Conservation (phyloP, 805 yeast genomes). For the Nadsonia fulvescens region DNA sequence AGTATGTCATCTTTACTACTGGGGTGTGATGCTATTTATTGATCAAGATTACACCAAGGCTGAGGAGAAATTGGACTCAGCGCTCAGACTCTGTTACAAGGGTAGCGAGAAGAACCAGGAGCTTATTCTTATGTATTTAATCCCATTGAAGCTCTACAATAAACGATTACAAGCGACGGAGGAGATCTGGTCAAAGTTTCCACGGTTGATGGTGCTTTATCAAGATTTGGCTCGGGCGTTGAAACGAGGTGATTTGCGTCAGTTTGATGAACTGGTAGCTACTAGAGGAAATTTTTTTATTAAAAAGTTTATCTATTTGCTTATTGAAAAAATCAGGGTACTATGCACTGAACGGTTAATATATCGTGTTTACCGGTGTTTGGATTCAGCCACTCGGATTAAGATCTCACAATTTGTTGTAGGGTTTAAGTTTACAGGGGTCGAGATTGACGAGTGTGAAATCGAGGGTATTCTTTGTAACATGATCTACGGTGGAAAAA, state of each 20-base stretch:
- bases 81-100: conserved; percentile 23
- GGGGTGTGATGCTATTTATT: conserved; percentile 48
- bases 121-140: conserved; percentile 34
- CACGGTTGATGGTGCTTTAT: conserved; percentile 26
- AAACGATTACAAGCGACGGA: conserved; percentile 28
- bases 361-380: conserved; percentile 20
- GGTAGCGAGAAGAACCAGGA: conserved; percentile 20
- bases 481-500: conserved; percentile 36
- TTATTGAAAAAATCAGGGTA: conserved; percentile 33
- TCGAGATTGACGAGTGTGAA: conserved; percentile 24
- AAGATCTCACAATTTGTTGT: conserved; percentile 24
- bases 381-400: conserved; percentile 17
- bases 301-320: conserved; percentile 39
- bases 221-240: conserved; percentile 31
- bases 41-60: conserved; percentile 41
- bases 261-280: conserved; percentile 28
- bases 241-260: conserved; percentile 34
- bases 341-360: conserved; percentile 35
- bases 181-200: conserved; percentile 23
- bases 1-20: conserved; percentile 48
- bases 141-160: conserved; percentile 32
- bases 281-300: conserved; percentile 34
- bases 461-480: conserved; percentile 55
- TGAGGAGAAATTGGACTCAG: conserved; percentile 31
- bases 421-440: conserved; percentile 23